A percentile compares a stretch with the other conserved stretches of the same genome.
Conservation (phyloP, 768 basidiomycete species). For the Psilocybe tampanensis region DNA sequence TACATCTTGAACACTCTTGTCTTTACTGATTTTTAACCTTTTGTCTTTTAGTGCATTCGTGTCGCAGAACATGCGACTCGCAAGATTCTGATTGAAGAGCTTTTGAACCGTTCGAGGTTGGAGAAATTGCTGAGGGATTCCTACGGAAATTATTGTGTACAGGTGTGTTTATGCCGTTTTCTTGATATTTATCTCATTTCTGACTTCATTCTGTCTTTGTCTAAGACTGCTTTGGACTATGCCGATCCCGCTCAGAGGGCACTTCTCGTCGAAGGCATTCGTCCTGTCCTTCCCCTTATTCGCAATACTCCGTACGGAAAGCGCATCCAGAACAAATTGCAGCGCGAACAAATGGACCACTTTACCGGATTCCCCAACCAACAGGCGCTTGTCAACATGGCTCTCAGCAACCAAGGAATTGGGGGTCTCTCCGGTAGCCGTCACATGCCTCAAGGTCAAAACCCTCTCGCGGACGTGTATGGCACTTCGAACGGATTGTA, state of each 20-base stretch:
- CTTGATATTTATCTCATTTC: background rate
- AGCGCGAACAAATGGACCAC: slow-evolving; percentile 86
- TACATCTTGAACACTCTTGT: slow-evolving; percentile 26
- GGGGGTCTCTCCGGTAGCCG: slow-evolving; percentile 47
- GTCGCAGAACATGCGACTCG: slow-evolving; percentile 95
- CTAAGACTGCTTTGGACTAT: slow-evolving; percentile 95
- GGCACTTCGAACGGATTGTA: slow-evolving; percentile 64
- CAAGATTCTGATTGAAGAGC: slow-evolving; percentile 92
- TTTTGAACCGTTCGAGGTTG: slow-evolving; percentile 90
- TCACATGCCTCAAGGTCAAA: slow-evolving; percentile 57
- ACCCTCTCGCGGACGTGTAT: slow-evolving; percentile 68
- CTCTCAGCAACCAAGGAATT: slow-evolving; percentile 59
- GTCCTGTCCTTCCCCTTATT: slow-evolving; percentile 97
- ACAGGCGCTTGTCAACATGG: slow-evolving; percentile 60
- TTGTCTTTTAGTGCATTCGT: slow-evolving; percentile 67
- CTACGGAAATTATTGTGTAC: slow-evolving; percentile 95
- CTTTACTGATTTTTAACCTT: background rate
- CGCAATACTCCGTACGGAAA: slow-evolving; percentile 99
- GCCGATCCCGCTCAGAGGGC: slow-evolving; percentile 93
- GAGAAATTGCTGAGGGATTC: slow-evolving; percentile 97
- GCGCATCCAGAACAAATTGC: slow-evolving; percentile 97
- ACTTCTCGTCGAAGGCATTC: slow-evolving; percentile 94
- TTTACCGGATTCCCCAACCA: slow-evolving; percentile 64
- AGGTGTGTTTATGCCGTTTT: slow-evolving; percentile 48
- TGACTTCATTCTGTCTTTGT: background rate